Evolutionary conservation across 371 early-diverging fungal species (phyloP), one percentile per base, ranked within the genome.

Genomic region (Mucor indicus): DNA sequence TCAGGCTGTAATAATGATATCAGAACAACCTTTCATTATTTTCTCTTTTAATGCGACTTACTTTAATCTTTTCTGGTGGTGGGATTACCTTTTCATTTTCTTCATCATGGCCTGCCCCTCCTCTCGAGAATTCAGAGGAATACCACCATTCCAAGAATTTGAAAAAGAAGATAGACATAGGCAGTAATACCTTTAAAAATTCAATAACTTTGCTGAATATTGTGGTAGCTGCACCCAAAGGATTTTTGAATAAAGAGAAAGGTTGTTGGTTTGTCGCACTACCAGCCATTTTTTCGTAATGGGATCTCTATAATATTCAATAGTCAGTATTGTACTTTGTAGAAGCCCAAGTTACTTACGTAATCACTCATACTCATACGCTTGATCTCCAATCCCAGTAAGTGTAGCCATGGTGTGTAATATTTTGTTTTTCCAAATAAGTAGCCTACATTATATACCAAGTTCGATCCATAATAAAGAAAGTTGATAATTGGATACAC

Each of bases 101-200:
- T 8, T 63, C 61, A 13, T 64, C 69, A 20, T 63, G 48, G 30
- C 42, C 66, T 35, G 54, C 15, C 60, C 69, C 48, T 17, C 60
- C 66, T 55, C 75, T 62, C 48, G 80, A 60, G 56, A 72, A 86
- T 48, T 89, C 90, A 9, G 90, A 87, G 7, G 85, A 76, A 57
- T 92, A 91, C 94, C 95, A 94, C 95, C 96, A 95, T 67, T 95
- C 95, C 56, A 93, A 59, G 53, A 96, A 96, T 51, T 88, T 90
- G 77, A 87, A 92, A 53, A 92, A 86, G 73, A 95, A 92, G 33
- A 96, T 88, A 0, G 91, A 85, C 80, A 91, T 80, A 22, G 95
- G 96, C 44, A 96, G 61, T 7, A 86, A 53, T 3, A 84, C 77
- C 51, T 89, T 86, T 29, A 92, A 75, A 47, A 83, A 72, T 36